Percentiles rank a stretch among this genome's conserved stretches.
Evolutionary conservation across 371 early-diverging fungal genomes (phyloP).

Genomic region (Mucor racemosus): DNA sequence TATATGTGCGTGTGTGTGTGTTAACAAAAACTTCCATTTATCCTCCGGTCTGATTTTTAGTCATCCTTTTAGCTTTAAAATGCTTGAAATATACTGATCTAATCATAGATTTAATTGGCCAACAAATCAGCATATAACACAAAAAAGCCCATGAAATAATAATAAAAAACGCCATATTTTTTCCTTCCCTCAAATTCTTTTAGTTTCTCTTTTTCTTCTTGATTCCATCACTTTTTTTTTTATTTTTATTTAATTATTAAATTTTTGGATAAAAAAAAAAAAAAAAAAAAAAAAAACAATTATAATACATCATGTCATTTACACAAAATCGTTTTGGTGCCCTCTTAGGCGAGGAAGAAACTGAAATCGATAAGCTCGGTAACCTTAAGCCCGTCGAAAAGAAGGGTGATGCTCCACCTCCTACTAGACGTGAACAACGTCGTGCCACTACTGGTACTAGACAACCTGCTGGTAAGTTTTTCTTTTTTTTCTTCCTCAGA

Average conservation of each 20-base stretch:
- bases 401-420: conserved; percentile 24
- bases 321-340: conserved; percentile 39
- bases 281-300: not conserved
- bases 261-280: not conserved
- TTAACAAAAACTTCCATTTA: too few species aligned
- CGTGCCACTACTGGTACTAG: conserved; percentile 14
- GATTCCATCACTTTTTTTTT: conserved; percentile 9
- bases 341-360: conserved; percentile 43
- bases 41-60: not conserved
- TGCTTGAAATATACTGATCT: not conserved
- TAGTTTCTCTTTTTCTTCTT: conserved; percentile 4
- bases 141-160: conserved; percentile 11
- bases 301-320: conserved; percentile 33
- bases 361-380: conserved; percentile 49
- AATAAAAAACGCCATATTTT: conserved; percentile 12
- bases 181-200: not conserved
- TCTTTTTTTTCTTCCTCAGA: not conserved
- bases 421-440: conserved; percentile 29
- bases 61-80: not conserved
- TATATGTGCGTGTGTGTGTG: too few species aligned
- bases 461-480: conserved; percentile 35
- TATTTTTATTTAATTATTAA: not conserved
- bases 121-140: not conserved
- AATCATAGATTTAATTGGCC: conserved; percentile 4
- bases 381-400: conserved; percentile 43